phyloP scores from a whole-genome alignment of 176 grass and related monocot genomes.

The Triticum turgidum region DNA sequence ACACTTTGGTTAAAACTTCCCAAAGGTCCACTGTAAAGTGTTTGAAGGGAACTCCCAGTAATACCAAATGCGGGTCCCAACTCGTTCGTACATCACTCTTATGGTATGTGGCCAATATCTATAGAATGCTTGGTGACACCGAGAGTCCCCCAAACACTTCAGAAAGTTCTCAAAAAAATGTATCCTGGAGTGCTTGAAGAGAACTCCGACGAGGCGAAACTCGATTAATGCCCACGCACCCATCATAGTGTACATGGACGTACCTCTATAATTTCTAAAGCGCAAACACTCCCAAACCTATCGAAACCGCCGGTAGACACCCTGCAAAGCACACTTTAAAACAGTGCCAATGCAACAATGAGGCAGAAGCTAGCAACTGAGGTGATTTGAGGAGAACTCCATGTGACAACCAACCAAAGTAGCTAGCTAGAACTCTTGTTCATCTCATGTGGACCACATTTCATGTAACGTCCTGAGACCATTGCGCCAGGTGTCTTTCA shows the following conservation, averaged over 20 bases:
- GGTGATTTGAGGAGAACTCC: constrained; percentile 44
- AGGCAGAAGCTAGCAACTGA: constrained; percentile 4
- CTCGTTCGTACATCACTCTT: not conserved
- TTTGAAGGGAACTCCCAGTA: constrained; percentile 33
- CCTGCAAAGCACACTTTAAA: not conserved
- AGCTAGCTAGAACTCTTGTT: not conserved
- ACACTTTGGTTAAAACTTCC: constrained; percentile 35
- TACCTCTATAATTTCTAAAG: not conserved
- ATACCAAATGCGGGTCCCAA: constrained; percentile 5
- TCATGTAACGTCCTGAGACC: too few species aligned
- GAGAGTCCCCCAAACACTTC: constrained; percentile 66
- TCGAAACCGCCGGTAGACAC: not conserved
- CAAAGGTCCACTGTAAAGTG: not conserved
- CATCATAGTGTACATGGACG: not conserved
- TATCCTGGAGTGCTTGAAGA: constrained; percentile 39
- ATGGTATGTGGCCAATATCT: not conserved
- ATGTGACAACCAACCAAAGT: constrained; percentile 35
- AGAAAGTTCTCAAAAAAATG: not conserved
- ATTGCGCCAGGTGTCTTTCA: too few species aligned
- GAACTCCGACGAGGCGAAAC: constrained; percentile 47
- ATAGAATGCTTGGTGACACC: constrained; percentile 14
- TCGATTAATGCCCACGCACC: not conserved
- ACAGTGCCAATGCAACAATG: not conserved
- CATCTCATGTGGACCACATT: not conserved
- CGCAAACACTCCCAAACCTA: not conserved